These are phyloP conservation scores for Calocybe gambosa DNA, from an alignment of 1,284 basidiomycete species.

Conservation along the genomic window DNA sequence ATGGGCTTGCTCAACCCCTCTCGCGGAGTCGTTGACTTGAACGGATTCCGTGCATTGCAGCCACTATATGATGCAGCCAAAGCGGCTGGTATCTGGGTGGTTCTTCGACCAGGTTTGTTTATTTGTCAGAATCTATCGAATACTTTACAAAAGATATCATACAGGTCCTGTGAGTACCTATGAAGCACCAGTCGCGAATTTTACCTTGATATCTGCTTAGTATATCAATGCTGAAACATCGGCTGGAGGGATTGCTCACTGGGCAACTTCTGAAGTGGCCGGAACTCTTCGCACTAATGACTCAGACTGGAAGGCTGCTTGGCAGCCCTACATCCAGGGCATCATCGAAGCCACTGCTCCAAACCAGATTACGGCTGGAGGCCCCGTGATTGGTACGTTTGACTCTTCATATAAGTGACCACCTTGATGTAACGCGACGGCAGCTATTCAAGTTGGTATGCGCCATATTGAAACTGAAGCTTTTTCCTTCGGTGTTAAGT, in stretches of 20 bases:
- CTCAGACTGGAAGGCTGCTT: slow-evolving; percentile 61
- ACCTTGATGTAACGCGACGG: too few species aligned
- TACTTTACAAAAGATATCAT: background rate
- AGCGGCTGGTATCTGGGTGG: slow-evolving; percentile 58
- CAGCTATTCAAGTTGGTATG: slow-evolving; percentile 65
- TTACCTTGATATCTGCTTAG: slow-evolving; percentile 10
- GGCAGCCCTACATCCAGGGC: slow-evolving; percentile 63
- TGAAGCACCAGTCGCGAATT: background rate
- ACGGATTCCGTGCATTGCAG: slow-evolving; percentile 63
- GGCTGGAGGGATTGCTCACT: slow-evolving; percentile 75
- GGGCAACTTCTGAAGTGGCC: slow-evolving; percentile 65
- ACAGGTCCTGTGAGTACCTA: slow-evolving; percentile 15
- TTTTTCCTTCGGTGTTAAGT: background rate
- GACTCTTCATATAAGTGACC: too few species aligned
- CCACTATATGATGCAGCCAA: slow-evolving; percentile 60
- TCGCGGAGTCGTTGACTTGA: slow-evolving; percentile 67
- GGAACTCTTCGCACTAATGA: slow-evolving; percentile 65
- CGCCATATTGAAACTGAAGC: background rate
- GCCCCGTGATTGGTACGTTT: slow-evolving; percentile 64
- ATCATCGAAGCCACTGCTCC: slow-evolving; percentile 56
- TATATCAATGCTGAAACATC: slow-evolving; percentile 82
- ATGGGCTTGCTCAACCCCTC: slow-evolving; percentile 75
- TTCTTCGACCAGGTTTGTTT: slow-evolving; percentile 53
- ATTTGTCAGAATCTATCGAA: background rate
- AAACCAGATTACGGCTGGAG: slow-evolving; percentile 65